Evolutionary conservation across 441 rosid genomes (phyloP).

Genomic region (Croton setiger): DNA sequence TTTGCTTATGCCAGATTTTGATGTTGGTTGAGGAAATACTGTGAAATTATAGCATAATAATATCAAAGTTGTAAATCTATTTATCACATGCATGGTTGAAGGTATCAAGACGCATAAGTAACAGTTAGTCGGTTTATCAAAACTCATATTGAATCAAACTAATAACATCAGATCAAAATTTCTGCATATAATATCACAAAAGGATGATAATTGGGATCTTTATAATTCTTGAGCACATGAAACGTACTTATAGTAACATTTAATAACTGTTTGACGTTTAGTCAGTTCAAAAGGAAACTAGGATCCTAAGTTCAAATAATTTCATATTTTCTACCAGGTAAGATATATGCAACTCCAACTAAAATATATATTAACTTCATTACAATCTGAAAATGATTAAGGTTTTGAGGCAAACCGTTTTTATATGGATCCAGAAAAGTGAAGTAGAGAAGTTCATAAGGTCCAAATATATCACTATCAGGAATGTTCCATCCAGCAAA

Average conservation of each 20-base stretch:
- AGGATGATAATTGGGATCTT: neutral
- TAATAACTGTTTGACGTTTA: neutral
- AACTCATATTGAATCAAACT: neutral
- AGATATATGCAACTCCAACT: neutral
- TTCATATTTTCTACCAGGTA: neutral
- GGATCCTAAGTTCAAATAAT: neutral
- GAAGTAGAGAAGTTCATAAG: slow-evolving; percentile 82
- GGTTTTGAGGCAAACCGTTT: slow-evolving; percentile 54
- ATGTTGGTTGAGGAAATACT: slow-evolving; percentile 33
- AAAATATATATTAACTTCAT: slow-evolving; percentile 3
- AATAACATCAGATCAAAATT: neutral
- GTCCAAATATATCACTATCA: slow-evolving; percentile 76
- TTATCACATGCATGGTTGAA: neutral
- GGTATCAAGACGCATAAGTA: neutral
- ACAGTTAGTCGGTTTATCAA: neutral
- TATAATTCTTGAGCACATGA: neutral
- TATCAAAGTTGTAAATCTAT: slow-evolving; percentile 5
- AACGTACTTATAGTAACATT: neutral
- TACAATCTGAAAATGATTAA: neutral
- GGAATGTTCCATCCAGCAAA: slow-evolving; percentile 77
- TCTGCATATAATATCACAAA: neutral
- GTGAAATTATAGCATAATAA: slow-evolving; percentile 20
- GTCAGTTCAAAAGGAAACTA: neutral
- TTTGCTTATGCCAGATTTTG: slow-evolving; percentile 47
- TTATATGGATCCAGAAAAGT: slow-evolving; percentile 53